A percentile compares a stretch with the other conserved stretches of the same genome.
Evolutionary conservation across 805 yeast species (phyloP).

Genomic region (Spathaspora gorwiae): DNA sequence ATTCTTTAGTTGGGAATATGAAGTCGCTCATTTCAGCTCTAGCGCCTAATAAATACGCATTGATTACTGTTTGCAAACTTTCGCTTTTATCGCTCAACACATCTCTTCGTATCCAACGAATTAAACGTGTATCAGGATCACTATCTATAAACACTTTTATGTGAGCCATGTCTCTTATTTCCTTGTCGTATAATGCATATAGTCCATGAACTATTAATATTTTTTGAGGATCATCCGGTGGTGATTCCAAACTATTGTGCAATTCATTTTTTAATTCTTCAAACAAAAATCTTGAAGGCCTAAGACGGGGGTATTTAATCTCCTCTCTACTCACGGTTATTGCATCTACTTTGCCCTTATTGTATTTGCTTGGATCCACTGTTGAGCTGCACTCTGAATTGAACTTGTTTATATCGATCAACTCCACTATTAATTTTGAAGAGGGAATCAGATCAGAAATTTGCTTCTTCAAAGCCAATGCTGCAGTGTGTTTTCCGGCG

Average conservation of each 20-base stretch:
- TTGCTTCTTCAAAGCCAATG: constrained; percentile 30
- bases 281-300: constrained; percentile 44
- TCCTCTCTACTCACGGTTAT: constrained; percentile 22
- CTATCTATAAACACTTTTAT: constrained; percentile 74
- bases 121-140: constrained; percentile 79
- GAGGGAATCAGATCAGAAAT: constrained; percentile 10
- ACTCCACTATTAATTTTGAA: constrained; percentile 17
- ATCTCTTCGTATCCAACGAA: constrained; percentile 65
- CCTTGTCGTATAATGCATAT: constrained; percentile 68
- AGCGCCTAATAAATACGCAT: constrained; percentile 49
- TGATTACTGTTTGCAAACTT: constrained; percentile 35
- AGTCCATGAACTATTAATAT: constrained; percentile 62
- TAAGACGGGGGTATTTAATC: constrained; percentile 16
- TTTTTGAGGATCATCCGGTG: constrained; percentile 20
- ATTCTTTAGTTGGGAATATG: constrained; percentile 64
- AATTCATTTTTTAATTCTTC: constrained; percentile 18
- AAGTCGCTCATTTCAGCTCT: constrained; percentile 65
- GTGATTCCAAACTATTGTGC: constrained; percentile 5
- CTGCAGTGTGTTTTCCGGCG: constrained; percentile 46
- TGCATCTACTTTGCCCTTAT: constrained; percentile 22
- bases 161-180: constrained; percentile 50
- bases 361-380: constrained; percentile 18
- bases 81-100: constrained; percentile 17
- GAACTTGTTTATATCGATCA: constrained; percentile 45
- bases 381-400: constrained; percentile 16